phyloP scores from a whole-genome alignment of 2,329 filamentous ascomycete species.

The Diaporthe batatas region DNA sequence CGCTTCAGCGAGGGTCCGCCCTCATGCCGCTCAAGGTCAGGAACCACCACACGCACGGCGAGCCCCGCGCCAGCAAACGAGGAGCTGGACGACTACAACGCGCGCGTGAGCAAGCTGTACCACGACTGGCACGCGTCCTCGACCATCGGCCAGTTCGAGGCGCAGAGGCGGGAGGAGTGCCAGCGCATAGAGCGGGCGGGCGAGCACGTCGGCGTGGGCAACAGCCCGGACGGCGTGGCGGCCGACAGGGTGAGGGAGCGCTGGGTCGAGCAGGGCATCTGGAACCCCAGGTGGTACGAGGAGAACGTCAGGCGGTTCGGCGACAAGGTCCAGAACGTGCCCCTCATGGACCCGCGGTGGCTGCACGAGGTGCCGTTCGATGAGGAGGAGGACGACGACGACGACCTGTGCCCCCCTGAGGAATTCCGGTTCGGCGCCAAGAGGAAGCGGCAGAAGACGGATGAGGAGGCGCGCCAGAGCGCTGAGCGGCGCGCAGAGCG shows the following conservation, averaged over 20 bases:
- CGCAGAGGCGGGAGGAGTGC: background rate
- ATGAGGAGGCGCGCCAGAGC: background rate
- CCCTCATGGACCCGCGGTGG: background rate
- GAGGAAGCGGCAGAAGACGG: conserved; percentile 10
- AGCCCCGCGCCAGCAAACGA: background rate
- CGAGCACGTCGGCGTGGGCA: background rate
- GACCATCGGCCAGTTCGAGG: background rate
- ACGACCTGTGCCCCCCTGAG: background rate
- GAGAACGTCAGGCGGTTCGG: background rate
- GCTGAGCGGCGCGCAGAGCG: conserved; percentile 14
- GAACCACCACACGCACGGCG: background rate
- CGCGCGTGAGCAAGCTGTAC: background rate
- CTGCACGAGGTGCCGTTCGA: background rate
- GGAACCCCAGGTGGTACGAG: conserved; percentile 42
- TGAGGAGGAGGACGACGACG: background rate
- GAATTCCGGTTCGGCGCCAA: background rate
- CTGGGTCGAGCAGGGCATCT: conserved; percentile 45
- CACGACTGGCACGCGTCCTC: background rate
- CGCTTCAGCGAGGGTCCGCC: conserved; percentile 1
- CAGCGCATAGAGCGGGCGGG: background rate
- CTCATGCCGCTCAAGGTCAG: background rate
- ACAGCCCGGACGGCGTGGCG: background rate
- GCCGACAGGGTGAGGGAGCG: conserved; percentile 38
- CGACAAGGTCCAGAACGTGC: background rate
- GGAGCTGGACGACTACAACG: background rate